A percentile compares a stretch with the other conserved stretches of the same genome.
These are phyloP conservation scores for Ganoderma meredithae DNA, from an alignment of 1,284 basidiomycete genomes.

Conservation along the genomic window DNA sequence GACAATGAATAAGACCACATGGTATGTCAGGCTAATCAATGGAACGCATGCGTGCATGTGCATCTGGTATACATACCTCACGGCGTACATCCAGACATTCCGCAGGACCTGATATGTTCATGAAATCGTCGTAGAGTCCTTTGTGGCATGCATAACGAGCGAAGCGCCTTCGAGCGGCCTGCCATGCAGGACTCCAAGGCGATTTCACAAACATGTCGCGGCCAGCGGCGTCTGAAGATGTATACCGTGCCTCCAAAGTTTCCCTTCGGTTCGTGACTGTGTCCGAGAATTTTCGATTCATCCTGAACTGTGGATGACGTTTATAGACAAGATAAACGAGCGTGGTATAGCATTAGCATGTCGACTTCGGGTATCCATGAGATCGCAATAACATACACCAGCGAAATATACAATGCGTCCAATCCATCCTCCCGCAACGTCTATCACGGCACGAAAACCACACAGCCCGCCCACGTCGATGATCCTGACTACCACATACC, in stretches of 20 bases:
- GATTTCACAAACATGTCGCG: too few species aligned
- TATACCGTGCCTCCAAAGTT: not conserved
- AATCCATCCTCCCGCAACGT: conserved; percentile 13
- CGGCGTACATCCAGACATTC: too few species aligned
- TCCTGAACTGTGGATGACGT: not conserved
- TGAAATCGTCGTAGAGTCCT: too few species aligned
- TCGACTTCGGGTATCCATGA: conserved; percentile 5
- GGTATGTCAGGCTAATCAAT: too few species aligned
- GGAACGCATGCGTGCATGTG: too few species aligned
- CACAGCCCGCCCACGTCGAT: not conserved
- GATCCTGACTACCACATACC: too few species aligned
- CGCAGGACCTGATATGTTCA: too few species aligned
- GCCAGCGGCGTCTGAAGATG: too few species aligned
- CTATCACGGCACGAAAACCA: not conserved
- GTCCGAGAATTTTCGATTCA: not conserved
- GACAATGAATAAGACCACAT: not conserved
- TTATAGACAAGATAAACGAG: not conserved
- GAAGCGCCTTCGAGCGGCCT: too few species aligned
- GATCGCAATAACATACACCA: conserved; percentile 28
- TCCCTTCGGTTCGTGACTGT: not conserved
- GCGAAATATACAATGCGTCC: conserved; percentile 12
- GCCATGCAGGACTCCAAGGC: too few species aligned
- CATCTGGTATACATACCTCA: too few species aligned
- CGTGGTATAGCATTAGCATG: conserved; percentile 30
- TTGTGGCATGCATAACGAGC: too few species aligned